Conservation (phyloP, 2,329 filamentous ascomycete species). For the Helicocarpus griseus region DNA sequence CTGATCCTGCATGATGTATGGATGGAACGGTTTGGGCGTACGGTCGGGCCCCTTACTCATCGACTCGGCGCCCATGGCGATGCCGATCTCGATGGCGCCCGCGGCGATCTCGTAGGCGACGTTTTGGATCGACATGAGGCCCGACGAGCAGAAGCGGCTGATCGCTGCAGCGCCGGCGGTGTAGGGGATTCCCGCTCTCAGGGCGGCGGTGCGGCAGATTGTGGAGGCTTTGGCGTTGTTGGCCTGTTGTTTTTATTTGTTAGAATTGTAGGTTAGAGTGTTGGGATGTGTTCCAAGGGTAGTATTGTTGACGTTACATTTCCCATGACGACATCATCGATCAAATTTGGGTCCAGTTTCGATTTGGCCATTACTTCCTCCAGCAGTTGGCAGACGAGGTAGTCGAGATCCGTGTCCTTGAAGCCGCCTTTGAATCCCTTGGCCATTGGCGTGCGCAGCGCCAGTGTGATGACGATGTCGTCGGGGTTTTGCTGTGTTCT, state of each 20-base stretch:
- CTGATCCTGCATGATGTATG: constrained; percentile 63
- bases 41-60: constrained; percentile 70
- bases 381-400: constrained; percentile 70
- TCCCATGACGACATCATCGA: constrained; percentile 86
- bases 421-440: constrained; percentile 88
- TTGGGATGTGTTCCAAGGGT: background rate
- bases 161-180: constrained; percentile 71
- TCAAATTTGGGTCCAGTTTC: constrained; percentile 66
- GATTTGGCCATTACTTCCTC: constrained; percentile 64
- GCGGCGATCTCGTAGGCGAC: constrained; percentile 77
- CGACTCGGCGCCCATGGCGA: constrained; percentile 79
- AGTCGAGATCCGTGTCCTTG: constrained; percentile 88
- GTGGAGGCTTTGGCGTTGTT: constrained; percentile 79
- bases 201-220: constrained; percentile 76
- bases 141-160: constrained; percentile 96
- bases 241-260: constrained; percentile 41
- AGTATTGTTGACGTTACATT: constrained; percentile 54
- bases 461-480: constrained; percentile 92
- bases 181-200: constrained; percentile 89
- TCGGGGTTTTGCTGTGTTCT: constrained; percentile 90
- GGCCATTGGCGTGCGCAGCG: constrained; percentile 75
- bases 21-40: constrained; percentile 59
- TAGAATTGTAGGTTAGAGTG: no score
- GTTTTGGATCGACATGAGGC: constrained; percentile 88
- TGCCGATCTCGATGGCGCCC: constrained; percentile 75